Conservation (phyloP, 176 grass and related monocot species). For the Bothriochloa decipiens region DNA sequence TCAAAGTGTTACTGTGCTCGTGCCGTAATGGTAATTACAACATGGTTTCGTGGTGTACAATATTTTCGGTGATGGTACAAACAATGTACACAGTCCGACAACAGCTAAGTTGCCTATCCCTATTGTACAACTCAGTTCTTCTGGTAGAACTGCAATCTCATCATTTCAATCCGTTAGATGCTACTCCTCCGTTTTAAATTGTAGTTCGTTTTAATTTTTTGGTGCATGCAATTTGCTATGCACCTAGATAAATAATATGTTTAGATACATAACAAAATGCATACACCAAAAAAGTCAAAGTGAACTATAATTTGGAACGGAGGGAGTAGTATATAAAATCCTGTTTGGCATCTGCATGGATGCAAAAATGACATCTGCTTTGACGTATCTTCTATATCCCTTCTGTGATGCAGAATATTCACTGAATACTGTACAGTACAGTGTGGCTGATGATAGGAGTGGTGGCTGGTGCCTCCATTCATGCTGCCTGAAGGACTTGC, state of each 20-base stretch:
- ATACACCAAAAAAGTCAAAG: too few relatives aligned
- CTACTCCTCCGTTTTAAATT: too few relatives aligned
- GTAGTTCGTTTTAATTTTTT: too few relatives aligned
- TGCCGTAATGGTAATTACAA: slow-evolving; percentile 35
- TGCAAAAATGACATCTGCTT: slow-evolving; percentile 23
- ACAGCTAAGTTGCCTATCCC: slow-evolving; percentile 48
- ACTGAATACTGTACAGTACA: slow-evolving; percentile 52
- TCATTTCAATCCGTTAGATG: slow-evolving; percentile 22
- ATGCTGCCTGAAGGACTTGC: slow-evolving; percentile 36
- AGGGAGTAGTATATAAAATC: slow-evolving; percentile 52
- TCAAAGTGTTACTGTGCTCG: not conserved
- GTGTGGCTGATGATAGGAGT: slow-evolving; percentile 5
- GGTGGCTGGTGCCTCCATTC: not conserved
- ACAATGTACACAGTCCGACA: slow-evolving; percentile 50
- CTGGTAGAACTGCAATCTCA: slow-evolving; percentile 22
- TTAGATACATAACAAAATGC: too few relatives aligned
- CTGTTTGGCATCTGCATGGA: slow-evolving; percentile 23
- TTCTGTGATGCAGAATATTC: slow-evolving; percentile 34
- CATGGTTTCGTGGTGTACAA: slow-evolving; percentile 1
- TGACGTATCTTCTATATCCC: not conserved
- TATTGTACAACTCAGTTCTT: slow-evolving; percentile 46
- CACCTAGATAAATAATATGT: too few relatives aligned
- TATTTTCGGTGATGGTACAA: slow-evolving; percentile 34
- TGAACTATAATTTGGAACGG: too few relatives aligned
- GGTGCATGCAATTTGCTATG: too few relatives aligned